Conservation (phyloP, 192 early-diverging fungal genomes). For the Coemansia erecta region DNA sequence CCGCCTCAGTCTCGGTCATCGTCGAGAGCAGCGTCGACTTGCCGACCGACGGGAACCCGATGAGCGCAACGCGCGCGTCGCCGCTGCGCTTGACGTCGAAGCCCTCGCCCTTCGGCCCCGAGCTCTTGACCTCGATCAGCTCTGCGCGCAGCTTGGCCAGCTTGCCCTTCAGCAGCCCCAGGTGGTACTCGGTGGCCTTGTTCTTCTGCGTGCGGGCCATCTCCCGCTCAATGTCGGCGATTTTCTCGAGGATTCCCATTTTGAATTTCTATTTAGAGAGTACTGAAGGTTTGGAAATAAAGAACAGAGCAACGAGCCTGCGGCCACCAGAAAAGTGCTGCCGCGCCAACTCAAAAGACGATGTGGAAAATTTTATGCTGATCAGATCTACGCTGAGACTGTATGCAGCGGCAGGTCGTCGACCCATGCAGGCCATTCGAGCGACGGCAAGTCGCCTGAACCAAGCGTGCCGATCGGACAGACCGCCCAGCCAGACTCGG, state of each 20-base stretch:
- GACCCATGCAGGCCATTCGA: slow-evolving; percentile 42
- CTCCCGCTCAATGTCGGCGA: slow-evolving; percentile 85
- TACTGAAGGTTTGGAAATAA: neutral
- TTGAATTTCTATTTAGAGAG: neutral
- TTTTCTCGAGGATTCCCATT: slow-evolving; percentile 88
- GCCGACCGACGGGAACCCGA: slow-evolving; percentile 98
- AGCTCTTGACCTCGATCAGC: slow-evolving; percentile 70
- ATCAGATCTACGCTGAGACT: neutral
- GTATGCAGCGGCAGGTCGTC: slow-evolving; percentile 17
- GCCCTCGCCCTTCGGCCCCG: slow-evolving; percentile 73
- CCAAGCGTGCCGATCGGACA: slow-evolving; percentile 33
- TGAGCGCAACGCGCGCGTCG: slow-evolving; percentile 91
- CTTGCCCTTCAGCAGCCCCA: slow-evolving; percentile 97
- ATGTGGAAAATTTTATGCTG: neutral
- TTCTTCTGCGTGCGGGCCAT: slow-evolving; percentile 97
- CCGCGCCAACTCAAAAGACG: no score
- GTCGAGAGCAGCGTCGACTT: slow-evolving; percentile 96
- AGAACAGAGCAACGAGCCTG: neutral
- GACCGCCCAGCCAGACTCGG: slow-evolving; percentile 15
- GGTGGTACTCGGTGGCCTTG: slow-evolving; percentile 98
- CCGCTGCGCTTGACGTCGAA: slow-evolving; percentile 98
- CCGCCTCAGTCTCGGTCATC: slow-evolving; percentile 88
- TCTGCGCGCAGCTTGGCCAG: slow-evolving; percentile 78
- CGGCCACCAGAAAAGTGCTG: neutral
- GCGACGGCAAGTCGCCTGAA: slow-evolving; percentile 25